Percentiles rank a stretch among this genome's conserved stretches.
Conservation (phyloP, 2,329 filamentous ascomycete genomes). For the Parastagonospora avenae region DNA sequence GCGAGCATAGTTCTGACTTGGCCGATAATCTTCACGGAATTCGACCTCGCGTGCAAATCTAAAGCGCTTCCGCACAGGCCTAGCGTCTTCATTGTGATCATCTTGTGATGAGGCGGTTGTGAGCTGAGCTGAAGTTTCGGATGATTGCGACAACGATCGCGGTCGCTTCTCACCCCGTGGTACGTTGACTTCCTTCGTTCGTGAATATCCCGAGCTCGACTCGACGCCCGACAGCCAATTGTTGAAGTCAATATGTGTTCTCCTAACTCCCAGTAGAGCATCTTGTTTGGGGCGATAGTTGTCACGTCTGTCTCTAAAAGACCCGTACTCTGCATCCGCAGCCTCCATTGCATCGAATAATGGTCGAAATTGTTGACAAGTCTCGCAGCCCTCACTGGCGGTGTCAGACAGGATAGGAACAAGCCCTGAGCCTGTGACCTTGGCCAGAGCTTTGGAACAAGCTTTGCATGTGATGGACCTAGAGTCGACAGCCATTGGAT, state of each 20-base stretch:
- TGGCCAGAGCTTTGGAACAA: conserved; percentile 13
- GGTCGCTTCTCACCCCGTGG: not conserved
- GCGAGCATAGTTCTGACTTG: conserved; percentile 19
- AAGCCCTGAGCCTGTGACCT: conserved; percentile 14
- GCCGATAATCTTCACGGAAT: conserved; percentile 23
- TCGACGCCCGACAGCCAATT: conserved; percentile 31
- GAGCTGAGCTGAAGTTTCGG: not conserved
- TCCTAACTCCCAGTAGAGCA: conserved; percentile 18
- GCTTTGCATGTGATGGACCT: conserved; percentile 9
- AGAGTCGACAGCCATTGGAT: not conserved
- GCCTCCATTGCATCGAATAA: conserved; percentile 17
- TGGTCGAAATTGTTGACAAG: conserved; percentile 21
- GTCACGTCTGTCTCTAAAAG: conserved; percentile 14
- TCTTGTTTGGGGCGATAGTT: conserved; percentile 13
- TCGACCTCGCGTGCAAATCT: conserved; percentile 25
- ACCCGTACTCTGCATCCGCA: conserved; percentile 18
- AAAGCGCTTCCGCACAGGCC: conserved; percentile 17
- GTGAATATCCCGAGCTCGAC: no score
- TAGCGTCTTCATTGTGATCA: not conserved
- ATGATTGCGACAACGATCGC: conserved; percentile 7
- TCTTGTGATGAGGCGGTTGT: not conserved
- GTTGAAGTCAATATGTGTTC: conserved; percentile 23
- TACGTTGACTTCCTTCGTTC: conserved; percentile 10
- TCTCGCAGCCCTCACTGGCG: conserved; percentile 14
- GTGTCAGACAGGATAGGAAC: conserved; percentile 1